Percentiles rank a stretch among this genome's conserved stretches.
Conservation (phyloP, 495 filamentous ascomycete species). For the Neurospora intermedia region DNA sequence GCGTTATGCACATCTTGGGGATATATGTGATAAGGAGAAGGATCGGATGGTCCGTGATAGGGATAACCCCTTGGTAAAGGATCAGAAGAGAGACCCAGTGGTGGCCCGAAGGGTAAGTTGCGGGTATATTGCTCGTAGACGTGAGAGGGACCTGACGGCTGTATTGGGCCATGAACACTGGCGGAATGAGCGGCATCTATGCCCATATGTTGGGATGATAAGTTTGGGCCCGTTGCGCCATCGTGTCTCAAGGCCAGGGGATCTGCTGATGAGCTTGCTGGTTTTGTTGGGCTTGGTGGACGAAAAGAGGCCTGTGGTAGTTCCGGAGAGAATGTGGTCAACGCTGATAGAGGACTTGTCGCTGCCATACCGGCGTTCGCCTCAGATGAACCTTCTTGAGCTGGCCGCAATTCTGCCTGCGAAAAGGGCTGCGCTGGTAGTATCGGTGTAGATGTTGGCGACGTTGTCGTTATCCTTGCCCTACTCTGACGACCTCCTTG, state of each 20-base stretch:
- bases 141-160: background rate
- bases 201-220: slow-evolving; percentile 15
- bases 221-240: slow-evolving; percentile 25
- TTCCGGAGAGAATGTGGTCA: background rate
- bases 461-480: background rate
- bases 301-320: slow-evolving; percentile 8
- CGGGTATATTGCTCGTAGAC: background rate
- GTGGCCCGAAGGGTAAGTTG: background rate
- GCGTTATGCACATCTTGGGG: slow-evolving; percentile 49
- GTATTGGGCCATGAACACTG: background rate
- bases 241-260: slow-evolving; percentile 33
- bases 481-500: slow-evolving; percentile 5
- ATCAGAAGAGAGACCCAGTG: background rate
- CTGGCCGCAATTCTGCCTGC: background rate
- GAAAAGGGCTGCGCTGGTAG: background rate
- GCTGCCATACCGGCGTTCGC: background rate
- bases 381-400: background rate
- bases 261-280: slow-evolving; percentile 22
- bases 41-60: slow-evolving; percentile 52
- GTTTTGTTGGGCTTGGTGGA: slow-evolving; percentile 39
- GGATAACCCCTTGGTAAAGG: slow-evolving; percentile 17
- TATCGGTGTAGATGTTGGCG: background rate
- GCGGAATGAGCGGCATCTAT: background rate
- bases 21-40: slow-evolving; percentile 83
- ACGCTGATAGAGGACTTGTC: no score